These are phyloP conservation scores for Gossypium herbaceum DNA, from an alignment of 345 rosid species.

Conservation along the genomic window DNA sequence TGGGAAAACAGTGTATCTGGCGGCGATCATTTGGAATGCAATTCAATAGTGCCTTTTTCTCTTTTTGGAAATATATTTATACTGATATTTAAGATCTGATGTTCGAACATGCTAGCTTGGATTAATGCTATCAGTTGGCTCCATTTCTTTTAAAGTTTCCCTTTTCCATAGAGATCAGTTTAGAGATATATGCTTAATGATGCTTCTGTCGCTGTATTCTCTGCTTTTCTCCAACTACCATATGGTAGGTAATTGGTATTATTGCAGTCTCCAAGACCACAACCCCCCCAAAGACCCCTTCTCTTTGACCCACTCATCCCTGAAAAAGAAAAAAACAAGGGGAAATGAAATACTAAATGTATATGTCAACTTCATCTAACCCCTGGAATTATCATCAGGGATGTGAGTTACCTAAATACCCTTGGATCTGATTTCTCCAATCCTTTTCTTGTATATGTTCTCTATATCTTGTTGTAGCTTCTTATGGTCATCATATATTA, in stretches of 20 bases:
- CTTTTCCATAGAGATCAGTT: neutral
- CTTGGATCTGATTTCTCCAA: neutral
- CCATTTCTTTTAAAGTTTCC: neutral
- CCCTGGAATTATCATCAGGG: neutral
- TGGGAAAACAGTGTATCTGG: neutral
- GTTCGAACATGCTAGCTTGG: neutral
- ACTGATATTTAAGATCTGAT: neutral
- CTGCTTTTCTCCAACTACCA: neutral
- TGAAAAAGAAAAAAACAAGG: neutral
- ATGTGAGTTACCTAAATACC: slow-evolving; percentile 1
- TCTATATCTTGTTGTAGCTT: neutral
- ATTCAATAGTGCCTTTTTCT: neutral
- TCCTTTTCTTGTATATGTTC: neutral
- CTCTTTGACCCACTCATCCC: too few relatives aligned
- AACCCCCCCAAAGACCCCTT: neutral
- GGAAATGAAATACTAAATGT: neutral
- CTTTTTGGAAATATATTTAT: neutral
- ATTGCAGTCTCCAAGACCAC: neutral
- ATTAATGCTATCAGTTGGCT: neutral
- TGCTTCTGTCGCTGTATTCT: neutral
- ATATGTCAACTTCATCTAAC: neutral
- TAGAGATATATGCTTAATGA: neutral
- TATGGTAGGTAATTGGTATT: neutral
- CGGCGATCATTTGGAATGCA: neutral
- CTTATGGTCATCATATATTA: too few relatives aligned